These are phyloP conservation scores for Apodospora peruviana DNA, from an alignment of 495 filamentous ascomycete genomes.

Conservation along the genomic window DNA sequence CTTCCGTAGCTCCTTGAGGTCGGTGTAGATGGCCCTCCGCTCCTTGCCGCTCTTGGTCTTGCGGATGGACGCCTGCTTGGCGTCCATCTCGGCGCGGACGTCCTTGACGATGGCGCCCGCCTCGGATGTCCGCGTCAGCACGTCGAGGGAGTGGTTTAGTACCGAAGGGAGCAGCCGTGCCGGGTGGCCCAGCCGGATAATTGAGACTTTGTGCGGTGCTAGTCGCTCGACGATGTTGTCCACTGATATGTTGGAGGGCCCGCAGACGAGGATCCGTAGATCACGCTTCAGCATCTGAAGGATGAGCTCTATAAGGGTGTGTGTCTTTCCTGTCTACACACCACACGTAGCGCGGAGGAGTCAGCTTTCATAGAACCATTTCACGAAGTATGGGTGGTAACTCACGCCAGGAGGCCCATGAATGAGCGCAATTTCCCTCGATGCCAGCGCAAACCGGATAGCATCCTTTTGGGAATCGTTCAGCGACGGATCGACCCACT, in stretches of 20 bases:
- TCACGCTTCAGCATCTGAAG: slow-evolving; percentile 71
- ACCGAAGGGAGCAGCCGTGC: slow-evolving; percentile 87
- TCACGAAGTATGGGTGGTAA: not conserved
- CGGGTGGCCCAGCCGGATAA: slow-evolving; percentile 88
- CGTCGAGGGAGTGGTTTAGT: slow-evolving; percentile 82
- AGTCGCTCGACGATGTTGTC: slow-evolving; percentile 98
- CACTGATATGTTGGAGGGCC: slow-evolving; percentile 91
- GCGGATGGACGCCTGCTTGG: slow-evolving; percentile 79
- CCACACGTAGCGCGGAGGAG: not conserved
- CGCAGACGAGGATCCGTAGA: slow-evolving; percentile 80
- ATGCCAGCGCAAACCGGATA: slow-evolving; percentile 79
- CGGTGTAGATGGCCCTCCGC: slow-evolving; percentile 73
- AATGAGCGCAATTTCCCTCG: slow-evolving; percentile 81
- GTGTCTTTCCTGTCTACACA: slow-evolving; percentile 81
- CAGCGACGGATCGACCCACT: slow-evolving; percentile 73
- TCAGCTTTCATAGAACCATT: not conserved
- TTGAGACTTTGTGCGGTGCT: slow-evolving; percentile 72
- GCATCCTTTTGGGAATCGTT: slow-evolving; percentile 92
- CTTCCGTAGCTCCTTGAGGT: slow-evolving; percentile 77
- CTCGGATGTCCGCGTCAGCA: slow-evolving; percentile 86
- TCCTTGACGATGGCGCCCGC: slow-evolving; percentile 88
- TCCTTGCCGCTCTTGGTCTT: slow-evolving; percentile 81
- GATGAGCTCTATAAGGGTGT: slow-evolving; percentile 93
- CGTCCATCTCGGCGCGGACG: slow-evolving; percentile 87
- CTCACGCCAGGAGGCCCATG: slow-evolving; percentile 84